Evolutionary conservation across 2,329 filamentous ascomycete genomes (phyloP).

Genomic region (Fusarium algeriense): DNA sequence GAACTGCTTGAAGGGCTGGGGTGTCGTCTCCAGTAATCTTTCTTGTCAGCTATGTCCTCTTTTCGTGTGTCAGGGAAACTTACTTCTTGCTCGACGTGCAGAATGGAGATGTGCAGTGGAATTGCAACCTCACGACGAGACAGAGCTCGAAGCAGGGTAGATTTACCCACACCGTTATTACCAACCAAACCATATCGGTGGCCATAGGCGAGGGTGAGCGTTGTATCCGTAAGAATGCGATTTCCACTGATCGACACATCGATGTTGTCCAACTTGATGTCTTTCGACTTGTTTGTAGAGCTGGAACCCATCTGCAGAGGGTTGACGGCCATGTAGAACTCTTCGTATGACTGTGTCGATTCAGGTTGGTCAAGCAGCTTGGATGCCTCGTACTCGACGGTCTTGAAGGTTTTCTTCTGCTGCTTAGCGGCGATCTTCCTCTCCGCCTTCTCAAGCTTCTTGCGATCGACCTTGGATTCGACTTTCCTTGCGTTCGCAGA

Average conservation of each 20-base stretch:
- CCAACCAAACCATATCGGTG: conserved; percentile 96
- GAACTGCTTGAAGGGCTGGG: conserved; percentile 90
- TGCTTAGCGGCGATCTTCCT: conserved; percentile 98
- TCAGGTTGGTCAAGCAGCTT: conserved; percentile 86
- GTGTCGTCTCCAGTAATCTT: conserved; percentile 96
- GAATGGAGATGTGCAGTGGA: conserved; percentile 97
- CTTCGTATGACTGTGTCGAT: conserved; percentile 91
- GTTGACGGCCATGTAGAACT: conserved; percentile 99
- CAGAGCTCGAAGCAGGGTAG: conserved; percentile 91
- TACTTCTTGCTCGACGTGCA: conserved; percentile 98
- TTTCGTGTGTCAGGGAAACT: conserved; percentile 30
- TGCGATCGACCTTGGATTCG: conserved; percentile 96
- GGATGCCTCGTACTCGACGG: conserved; percentile 96
- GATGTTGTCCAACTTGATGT: conserved; percentile 97
- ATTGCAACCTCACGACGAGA: conserved; percentile 94
- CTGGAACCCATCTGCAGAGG: conserved; percentile 85
- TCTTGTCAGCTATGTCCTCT: conserved; percentile 21
- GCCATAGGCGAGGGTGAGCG: conserved; percentile 89
- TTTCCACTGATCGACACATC: conserved; percentile 92
- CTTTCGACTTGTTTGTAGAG: conserved; percentile 90
- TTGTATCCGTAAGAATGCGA: conserved; percentile 91
- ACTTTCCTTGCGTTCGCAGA: conserved; percentile 93
- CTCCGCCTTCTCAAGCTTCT: conserved; percentile 99
- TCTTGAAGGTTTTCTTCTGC: conserved; percentile 98
- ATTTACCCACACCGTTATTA: conserved; percentile 99